Evolutionary conservation across 768 basidiomycete species (phyloP), one percentile per base, ranked within the genome.

Genomic region (Tricholoma flavovirens): DNA sequence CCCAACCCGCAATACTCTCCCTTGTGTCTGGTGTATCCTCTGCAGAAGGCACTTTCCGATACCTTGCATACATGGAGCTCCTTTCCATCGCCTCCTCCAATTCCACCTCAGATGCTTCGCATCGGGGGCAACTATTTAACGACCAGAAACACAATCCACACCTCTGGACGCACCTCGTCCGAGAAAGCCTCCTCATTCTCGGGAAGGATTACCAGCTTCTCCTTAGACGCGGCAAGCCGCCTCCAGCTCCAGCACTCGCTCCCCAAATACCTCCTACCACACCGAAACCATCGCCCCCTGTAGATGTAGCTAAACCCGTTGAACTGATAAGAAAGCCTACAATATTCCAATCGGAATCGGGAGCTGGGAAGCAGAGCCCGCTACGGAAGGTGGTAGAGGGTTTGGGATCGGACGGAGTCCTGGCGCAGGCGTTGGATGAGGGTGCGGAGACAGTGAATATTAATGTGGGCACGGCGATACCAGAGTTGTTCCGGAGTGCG

Each of bases 171-270:
- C 75, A 75, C 1, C 70, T 90, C 30, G 73, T 74, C 7, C 77
- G 87, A 4, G 82, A 84, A 54, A 74, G 79, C 7, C 74, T 93
- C 2, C 63, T 87, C 9, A 65, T 79, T 6, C 74, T 92, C 1
- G 89, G 87, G 8, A 65, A 71, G 1, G 88, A 93, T 66, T 90
- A 90, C 58, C 87, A 87, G 61, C 71, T 75, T 0, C 72, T 91
- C 49, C 70, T 87, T 2, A 76, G 81, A 1, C 73, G 81, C n/a
- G 90, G 90, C 1, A 71, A 73, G 17, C 74, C 72, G 5, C 65
- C 71, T 11, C 65, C 72, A 0, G 60, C 71, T 11, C 65, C 71
- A 0, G 61, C 67, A 1, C 24, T 72, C 30, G 33, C 60, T 49
- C 10, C 62, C 26, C 59, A 63, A 17, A 49, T 69, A 7, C 32